Conservation (phyloP, 345 rosid species). For the Aquilaria malaccensis region DNA sequence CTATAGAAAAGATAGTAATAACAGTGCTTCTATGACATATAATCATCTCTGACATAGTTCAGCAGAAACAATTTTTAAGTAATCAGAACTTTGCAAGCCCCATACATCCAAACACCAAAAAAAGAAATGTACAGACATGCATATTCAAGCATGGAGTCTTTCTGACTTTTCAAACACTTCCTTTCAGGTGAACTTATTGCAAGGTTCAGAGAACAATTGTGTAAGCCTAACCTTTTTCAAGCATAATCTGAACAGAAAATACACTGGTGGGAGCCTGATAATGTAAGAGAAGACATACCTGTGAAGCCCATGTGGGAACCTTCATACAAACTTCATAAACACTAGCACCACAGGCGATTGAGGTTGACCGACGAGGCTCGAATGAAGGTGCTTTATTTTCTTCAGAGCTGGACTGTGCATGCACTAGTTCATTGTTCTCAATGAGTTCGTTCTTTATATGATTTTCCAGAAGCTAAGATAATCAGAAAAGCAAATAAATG, state of each 20-base stretch:
- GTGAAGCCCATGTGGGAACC: slow-evolving; percentile 97
- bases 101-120: not conserved
- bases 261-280: not conserved
- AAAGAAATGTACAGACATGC: not conserved
- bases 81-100: slow-evolving; percentile 4
- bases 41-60: too few relatives aligned
- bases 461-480: slow-evolving; percentile 81
- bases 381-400: slow-evolving; percentile 43
- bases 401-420: slow-evolving; percentile 46
- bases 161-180: too few relatives aligned
- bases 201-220: too few relatives aligned
- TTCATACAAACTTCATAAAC: slow-evolving; percentile 91
- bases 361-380: slow-evolving; percentile 87
- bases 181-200: too few relatives aligned
- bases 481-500: slow-evolving; percentile 13
- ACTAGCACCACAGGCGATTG: slow-evolving; percentile 92
- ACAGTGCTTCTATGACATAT: too few relatives aligned
- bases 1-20: too few relatives aligned
- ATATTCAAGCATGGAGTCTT: not conserved
- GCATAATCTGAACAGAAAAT: not conserved
- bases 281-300: slow-evolving; percentile 40
- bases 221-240: too few relatives aligned
- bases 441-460: slow-evolving; percentile 88
- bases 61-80: not conserved
- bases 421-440: slow-evolving; percentile 73